These are phyloP conservation scores for Psilocybe mexicana DNA, from an alignment of 1,284 basidiomycete species.

Conservation along the genomic window DNA sequence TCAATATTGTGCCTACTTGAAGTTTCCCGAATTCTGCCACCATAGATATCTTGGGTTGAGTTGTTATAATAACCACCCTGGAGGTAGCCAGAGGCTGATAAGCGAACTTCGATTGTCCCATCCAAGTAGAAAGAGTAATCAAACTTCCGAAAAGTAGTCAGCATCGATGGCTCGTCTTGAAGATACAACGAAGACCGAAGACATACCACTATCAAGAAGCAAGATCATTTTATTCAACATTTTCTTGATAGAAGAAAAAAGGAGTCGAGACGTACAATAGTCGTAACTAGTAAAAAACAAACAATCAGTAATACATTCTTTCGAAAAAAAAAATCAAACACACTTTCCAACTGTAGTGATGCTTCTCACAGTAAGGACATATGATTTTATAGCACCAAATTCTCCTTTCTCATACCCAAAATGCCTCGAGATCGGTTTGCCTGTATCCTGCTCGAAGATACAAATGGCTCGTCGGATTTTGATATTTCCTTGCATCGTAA, in stretches of 20 bases:
- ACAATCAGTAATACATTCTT: not conserved
- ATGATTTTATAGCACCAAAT: conserved; percentile 60
- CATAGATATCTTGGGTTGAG: conserved; percentile 49
- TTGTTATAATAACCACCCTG: conserved; percentile 61
- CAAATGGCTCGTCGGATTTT: not conserved
- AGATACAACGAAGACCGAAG: not conserved
- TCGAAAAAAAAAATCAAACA: conserved; percentile 25
- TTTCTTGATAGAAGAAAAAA: not conserved
- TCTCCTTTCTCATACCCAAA: conserved; percentile 42
- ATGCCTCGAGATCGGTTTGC: conserved; percentile 2
- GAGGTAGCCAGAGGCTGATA: conserved; percentile 69
- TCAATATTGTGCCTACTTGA: conserved; percentile 40
- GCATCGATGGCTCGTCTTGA: not conserved
- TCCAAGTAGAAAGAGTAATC: conserved; percentile 69
- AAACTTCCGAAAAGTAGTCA: conserved; percentile 36
- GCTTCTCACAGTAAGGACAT: conserved; percentile 55
- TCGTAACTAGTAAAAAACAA: conserved; percentile 44
- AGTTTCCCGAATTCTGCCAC: conserved; percentile 54
- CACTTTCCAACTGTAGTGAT: conserved; percentile 65
- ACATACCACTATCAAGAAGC: conserved; percentile 36
- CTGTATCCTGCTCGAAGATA: conserved; percentile 6
- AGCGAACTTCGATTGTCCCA: conserved; percentile 62
- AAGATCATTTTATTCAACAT: too few relatives aligned
- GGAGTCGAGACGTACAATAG: conserved; percentile 42
- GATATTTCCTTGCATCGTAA: conserved; percentile 40